Conservation (phyloP, 1,139 yeast genomes). For the Magnusiomyces ingens region DNA sequence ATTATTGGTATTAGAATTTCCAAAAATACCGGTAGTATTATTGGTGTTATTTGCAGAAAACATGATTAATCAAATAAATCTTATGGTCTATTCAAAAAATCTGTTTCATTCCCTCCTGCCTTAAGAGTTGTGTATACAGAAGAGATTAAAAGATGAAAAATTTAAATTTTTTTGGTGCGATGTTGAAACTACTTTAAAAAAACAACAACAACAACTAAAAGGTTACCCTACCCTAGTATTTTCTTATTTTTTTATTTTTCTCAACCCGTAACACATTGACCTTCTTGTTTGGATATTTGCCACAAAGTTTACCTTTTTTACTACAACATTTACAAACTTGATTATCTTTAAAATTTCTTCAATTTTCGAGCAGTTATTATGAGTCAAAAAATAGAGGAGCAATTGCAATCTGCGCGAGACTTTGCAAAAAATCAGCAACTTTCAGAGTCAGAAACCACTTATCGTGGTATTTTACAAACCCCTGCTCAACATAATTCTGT, state of each 20-base stretch:
- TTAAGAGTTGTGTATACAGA: neutral
- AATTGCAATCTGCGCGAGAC: conserved; percentile 48
- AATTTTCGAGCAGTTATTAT: conserved; percentile 5
- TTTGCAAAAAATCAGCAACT: conserved; percentile 45
- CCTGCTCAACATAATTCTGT: conserved; percentile 36
- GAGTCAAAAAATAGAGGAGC: conserved; percentile 16
- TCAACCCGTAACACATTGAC: too few species aligned
- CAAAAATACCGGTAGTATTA: conserved; percentile 5
- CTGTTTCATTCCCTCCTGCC: too few species aligned
- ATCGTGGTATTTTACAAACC: conserved; percentile 39
- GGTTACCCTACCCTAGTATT: conserved; percentile 15
- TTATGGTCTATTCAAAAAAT: neutral
- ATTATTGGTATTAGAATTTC: neutral
- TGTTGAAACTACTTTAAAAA: too few species aligned
- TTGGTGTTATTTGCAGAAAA: conserved; percentile 11
- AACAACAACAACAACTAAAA: neutral
- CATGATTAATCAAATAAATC: neutral
- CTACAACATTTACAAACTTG: neutral
- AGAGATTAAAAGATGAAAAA: neutral
- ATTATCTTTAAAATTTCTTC: neutral
- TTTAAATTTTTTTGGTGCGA: conserved; percentile 1
- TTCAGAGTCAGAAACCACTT: conserved; percentile 51
- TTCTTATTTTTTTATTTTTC: too few species aligned
- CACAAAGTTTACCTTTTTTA: neutral
- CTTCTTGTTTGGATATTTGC: neutral